Base-by-base conservation (phyloP, 2,329 filamentous ascomycete genomes). In the Raffaelea arxii region DNA sequence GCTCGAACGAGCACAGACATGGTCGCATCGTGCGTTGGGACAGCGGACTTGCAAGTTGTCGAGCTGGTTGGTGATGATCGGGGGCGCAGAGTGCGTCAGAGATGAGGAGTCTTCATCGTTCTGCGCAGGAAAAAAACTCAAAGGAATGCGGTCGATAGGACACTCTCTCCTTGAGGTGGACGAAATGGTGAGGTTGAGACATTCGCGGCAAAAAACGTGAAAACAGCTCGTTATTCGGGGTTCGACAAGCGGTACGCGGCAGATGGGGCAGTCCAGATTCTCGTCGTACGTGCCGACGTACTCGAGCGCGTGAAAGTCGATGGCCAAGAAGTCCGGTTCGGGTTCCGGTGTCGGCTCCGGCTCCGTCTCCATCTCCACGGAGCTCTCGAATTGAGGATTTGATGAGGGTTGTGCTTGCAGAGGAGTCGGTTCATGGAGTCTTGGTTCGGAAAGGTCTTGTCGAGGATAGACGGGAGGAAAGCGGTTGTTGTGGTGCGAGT, bases 171-270 rank as follows among this genome's bases (percentile, higher is more conserved):
- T n/a, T n/a, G n/a, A n/a, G n/a, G n/a, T n/a, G n/a, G n/a, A n/a
- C n/a, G n/a, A n/a, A n/a, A n/a, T n/a, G n/a, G n/a, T 65, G 49
- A 68, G 63, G 39, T 62, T 55, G 23, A 82, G 65, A 56, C 80
- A 84, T 4, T 66, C 65, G 44, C 72, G 70, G 55, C 80, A 84
- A 57, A 84, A 84, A 12, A 77, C 79, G 58, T 84, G 80, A 48
- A 80, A 75, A 61, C 80, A 84, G 12, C 53, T 54, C 1, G 78
- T 82, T 37, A 78, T 79, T 41, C 79, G 67, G 1, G 80, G 78
- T 14, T 74, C 68, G 41, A 82, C 65, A 37, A 83, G 69, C 3
- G 80, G 74, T 11, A 77, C 70, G 54, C 75, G 76, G 62, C 80
- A 84, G 41, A 65, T 62, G 16, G 61, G 60, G 46, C 63, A 65